Evolutionary conservation across 306 rosid species (phyloP).

Genomic region (Canavalia ensiformis): DNA sequence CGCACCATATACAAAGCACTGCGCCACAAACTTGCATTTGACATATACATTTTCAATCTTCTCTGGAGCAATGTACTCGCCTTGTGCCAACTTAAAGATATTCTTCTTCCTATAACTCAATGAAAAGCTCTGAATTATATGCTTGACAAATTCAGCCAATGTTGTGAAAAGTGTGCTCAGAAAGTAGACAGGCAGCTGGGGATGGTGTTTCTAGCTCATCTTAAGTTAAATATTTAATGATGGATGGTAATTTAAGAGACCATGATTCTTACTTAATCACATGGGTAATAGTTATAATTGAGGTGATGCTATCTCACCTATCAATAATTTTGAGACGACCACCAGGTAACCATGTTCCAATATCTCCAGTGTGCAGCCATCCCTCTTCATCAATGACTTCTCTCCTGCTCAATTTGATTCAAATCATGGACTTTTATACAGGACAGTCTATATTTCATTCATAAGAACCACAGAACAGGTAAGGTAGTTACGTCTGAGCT

Average conservation of each 20-base stretch:
- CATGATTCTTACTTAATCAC: background rate
- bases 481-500: conserved; percentile 77
- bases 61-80: conserved; percentile 99
- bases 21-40: conserved; percentile 87
- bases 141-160: conserved; percentile 23
- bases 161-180: conserved; percentile 5
- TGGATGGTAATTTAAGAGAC: conserved; percentile 17
- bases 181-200: conserved; percentile 25
- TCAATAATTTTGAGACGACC: conserved; percentile 98
- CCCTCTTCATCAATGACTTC: conserved; percentile 92
- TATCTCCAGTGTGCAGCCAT: conserved; percentile 98
- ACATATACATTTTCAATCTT: conserved; percentile 94
- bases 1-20: conserved; percentile 94
- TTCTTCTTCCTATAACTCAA: conserved; percentile 84
- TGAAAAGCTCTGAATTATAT: conserved; percentile 36
- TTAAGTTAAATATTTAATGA: conserved; percentile 7
- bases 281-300: conserved; percentile 4
- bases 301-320: conserved; percentile 65
- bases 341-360: conserved; percentile 86
- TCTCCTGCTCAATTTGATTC: conserved; percentile 70
- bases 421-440: conserved; percentile 42
- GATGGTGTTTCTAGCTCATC: conserved; percentile 23
- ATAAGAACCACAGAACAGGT: conserved; percentile 50
- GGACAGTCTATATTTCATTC: conserved; percentile 27
- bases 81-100: conserved; percentile 99